phyloP scores from a whole-genome alignment of 108 stramenopile genomes.

The Conticribra guillardii region DNA sequence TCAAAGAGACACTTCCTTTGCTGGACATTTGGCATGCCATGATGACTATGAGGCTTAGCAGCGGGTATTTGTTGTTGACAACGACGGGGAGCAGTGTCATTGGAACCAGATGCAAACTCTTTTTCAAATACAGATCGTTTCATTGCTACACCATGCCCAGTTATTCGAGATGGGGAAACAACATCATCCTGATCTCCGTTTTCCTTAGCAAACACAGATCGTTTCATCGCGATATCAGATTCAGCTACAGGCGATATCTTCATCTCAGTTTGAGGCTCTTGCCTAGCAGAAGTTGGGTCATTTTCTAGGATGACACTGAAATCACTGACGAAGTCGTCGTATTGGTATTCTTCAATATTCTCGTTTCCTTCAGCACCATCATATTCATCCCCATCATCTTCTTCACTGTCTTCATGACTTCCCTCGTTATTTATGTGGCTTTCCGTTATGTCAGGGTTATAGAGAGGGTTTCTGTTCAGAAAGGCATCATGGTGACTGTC shows the following conservation, averaged over 20 bases:
- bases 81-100: no score
- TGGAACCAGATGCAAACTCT: neutral
- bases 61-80: no score
- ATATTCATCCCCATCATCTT: conserved; percentile 10
- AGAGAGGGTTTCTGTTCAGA: neutral
- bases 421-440: conserved; percentile 11
- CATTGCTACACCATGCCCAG: neutral
- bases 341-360: conserved; percentile 2
- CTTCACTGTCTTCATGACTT: conserved; percentile 7
- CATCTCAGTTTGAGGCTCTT: neutral
- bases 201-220: neutral
- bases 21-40: no score
- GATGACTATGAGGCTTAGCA: no score
- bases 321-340: conserved; percentile 19
- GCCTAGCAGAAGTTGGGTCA: no score
- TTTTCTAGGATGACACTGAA: conserved; percentile 10
- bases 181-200: no score
- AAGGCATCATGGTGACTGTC: neutral
- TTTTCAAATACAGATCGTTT: neutral
- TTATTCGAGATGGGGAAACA: no score
- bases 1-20: no score
- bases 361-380: conserved; percentile 43
- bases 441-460: conserved; percentile 1
- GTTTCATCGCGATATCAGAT: neutral
- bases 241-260: neutral